Evolutionary conservation across 768 basidiomycete species (phyloP), one percentile per base, ranked within the genome.

Genomic region (Lentinula detonsa): DNA sequence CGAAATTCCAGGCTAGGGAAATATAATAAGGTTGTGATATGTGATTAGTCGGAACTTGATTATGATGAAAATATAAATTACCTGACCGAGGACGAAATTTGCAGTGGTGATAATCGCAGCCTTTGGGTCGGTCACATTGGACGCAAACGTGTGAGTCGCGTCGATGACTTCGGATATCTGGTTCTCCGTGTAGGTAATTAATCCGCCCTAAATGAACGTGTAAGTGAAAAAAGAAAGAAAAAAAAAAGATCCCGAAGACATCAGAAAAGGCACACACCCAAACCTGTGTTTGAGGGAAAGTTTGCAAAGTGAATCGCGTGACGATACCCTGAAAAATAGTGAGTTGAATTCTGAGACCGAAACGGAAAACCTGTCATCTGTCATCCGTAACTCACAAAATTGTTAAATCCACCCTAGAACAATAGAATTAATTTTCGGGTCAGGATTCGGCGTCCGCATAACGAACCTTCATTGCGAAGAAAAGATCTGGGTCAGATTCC

Each of bases 321-420:
- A 87, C 82, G 39, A 87, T 81, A 0, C 86, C 87, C 78, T 80
- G 6, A 42, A 21, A 33, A 13, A 53, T 52, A 63, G 40, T 56
- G 51, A 39, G 65, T 59, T 56, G 51, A 39, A 64, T 59, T 57
- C 37, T 34, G 48, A 37, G 8, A 57, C 31, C 61, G 5, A 48
- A 48, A 23, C 9, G n/a, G 21, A 18, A 11, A 48, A 43, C 6
- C 6, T 43, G 42, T 40, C n/a, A 60, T 59, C 66, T 5, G 61
- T 2, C 13, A 8, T 5, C 37, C 37, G 37, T 39, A 8, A 59
- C 70, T 8, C 48, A 78, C 79, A 61, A 85, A 87, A 63, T 88
- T 88, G 63, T 88, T 86, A 64, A 76, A 68, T 9, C 85, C 86
- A 35, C 86, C 87, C 83, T 15, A 50, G 21, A 34, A 10, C 11